Evolutionary conservation across 2,329 filamentous ascomycete genomes (phyloP).

Genomic region (Acrocalymma vagum): DNA sequence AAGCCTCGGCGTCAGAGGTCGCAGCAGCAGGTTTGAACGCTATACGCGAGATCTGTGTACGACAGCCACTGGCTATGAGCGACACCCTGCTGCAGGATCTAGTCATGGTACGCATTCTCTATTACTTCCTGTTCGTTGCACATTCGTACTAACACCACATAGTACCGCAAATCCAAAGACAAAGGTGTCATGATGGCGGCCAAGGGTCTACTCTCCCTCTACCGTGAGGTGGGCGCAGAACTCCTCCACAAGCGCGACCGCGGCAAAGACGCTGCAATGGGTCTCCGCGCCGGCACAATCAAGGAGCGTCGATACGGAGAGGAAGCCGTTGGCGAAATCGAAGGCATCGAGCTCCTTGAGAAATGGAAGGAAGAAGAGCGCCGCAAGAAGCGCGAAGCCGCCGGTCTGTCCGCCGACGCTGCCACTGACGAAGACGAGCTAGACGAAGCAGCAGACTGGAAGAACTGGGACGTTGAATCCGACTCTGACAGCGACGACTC

Average conservation of each 20-base stretch:
- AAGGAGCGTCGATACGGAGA: slow-evolving; percentile 85
- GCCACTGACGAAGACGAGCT: slow-evolving; percentile 68
- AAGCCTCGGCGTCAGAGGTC: slow-evolving; percentile 90
- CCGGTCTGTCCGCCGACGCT: slow-evolving; percentile 70
- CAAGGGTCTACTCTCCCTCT: slow-evolving; percentile 88
- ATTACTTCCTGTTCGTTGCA: not conserved
- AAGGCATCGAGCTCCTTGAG: slow-evolving; percentile 89
- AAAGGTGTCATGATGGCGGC: slow-evolving; percentile 99
- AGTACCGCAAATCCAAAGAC: slow-evolving; percentile 94
- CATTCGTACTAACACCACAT: slow-evolving; percentile 7
- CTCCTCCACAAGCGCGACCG: slow-evolving; percentile 89
- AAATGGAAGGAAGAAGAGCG: slow-evolving; percentile 94
- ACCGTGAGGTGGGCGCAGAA: slow-evolving; percentile 89
- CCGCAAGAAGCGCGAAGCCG: slow-evolving; percentile 74
- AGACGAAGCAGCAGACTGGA: slow-evolving; percentile 65
- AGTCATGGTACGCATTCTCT: slow-evolving; percentile 65
- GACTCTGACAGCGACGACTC: slow-evolving; percentile 71
- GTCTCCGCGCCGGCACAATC: slow-evolving; percentile 76
- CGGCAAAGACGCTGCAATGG: slow-evolving; percentile 89
- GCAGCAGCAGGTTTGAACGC: slow-evolving; percentile 91
- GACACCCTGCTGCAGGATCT: slow-evolving; percentile 96
- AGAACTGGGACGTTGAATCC: slow-evolving; percentile 69
- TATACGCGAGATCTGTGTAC: slow-evolving; percentile 90
- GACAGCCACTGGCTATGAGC: slow-evolving; percentile 95
- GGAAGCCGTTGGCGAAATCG: slow-evolving; percentile 82